A percentile compares a stretch with the other conserved stretches of the same genome.
Conservation (phyloP, 352 stramenopile genomes). For the Phytophthora pistaciae region DNA sequence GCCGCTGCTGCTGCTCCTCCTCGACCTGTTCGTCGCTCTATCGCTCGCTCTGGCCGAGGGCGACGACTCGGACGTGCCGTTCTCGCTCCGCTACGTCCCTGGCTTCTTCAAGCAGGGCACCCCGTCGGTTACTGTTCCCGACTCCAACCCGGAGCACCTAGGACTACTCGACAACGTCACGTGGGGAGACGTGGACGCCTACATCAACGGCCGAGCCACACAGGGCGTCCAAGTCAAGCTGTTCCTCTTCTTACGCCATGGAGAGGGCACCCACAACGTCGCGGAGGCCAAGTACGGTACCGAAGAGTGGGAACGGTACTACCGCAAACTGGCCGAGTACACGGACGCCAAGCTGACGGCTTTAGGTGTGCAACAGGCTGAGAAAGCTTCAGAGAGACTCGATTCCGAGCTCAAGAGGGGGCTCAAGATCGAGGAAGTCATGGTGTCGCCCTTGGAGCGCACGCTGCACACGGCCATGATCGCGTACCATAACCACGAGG, state of each 20-base stretch:
- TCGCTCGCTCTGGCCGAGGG: background rate
- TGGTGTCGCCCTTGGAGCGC: slow-evolving; percentile 37
- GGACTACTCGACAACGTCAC: slow-evolving; percentile 36
- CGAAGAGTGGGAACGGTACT: slow-evolving; percentile 30
- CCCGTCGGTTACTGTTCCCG: slow-evolving; percentile 5
- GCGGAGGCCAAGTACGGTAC: slow-evolving; percentile 36
- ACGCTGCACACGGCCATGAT: slow-evolving; percentile 38
- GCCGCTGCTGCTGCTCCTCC: background rate
- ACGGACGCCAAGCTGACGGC: slow-evolving; percentile 35
- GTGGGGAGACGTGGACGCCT: slow-evolving; percentile 41
- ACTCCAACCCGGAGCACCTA: slow-evolving; percentile 26
- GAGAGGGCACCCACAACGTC: slow-evolving; percentile 35
- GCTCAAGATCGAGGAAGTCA: slow-evolving; percentile 21
- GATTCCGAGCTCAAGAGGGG: slow-evolving; percentile 17
- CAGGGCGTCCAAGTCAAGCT: slow-evolving; percentile 37
- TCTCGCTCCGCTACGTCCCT: slow-evolving; percentile 41
- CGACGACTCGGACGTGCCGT: slow-evolving; percentile 20
- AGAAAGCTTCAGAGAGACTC: slow-evolving; percentile 16
- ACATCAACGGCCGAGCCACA: slow-evolving; percentile 21
- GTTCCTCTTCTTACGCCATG: slow-evolving; percentile 38
- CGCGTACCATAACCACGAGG: slow-evolving; percentile 24
- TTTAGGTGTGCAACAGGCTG: slow-evolving; percentile 27
- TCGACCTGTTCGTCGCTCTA: background rate
- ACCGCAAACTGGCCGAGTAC: slow-evolving; percentile 38
- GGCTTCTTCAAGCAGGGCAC: slow-evolving; percentile 48